phyloP scores from a whole-genome alignment of 2,329 filamentous ascomycete species.

The Monilinia laxa region DNA sequence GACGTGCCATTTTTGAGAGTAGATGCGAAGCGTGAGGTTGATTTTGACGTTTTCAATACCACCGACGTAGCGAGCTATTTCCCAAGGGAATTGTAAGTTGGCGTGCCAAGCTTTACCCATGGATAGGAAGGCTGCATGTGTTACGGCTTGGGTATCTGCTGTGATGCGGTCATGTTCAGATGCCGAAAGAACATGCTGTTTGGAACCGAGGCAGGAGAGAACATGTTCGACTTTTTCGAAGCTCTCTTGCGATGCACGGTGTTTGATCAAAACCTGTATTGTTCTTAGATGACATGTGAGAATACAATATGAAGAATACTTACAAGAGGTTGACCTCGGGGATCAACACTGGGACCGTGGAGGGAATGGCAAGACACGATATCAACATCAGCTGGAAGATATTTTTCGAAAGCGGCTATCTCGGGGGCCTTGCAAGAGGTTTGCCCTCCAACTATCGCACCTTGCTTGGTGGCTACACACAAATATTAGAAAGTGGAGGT shows the following conservation, averaged over 20 bases:
- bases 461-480: conserved; percentile 79
- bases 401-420: conserved; percentile 85
- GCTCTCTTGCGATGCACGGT: conserved; percentile 76
- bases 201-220: conserved; percentile 79
- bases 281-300: conserved; percentile 12
- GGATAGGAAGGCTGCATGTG: conserved; percentile 91
- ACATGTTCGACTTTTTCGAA: conserved; percentile 78
- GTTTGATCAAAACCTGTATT: conserved; percentile 74
- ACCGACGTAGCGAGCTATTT: conserved; percentile 89
- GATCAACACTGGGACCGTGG: conserved; percentile 87
- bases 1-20: conserved; percentile 98
- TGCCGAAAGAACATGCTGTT: conserved; percentile 83
- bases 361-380: conserved; percentile 96
- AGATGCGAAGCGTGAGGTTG: conserved; percentile 95
- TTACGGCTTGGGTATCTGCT: conserved; percentile 96
- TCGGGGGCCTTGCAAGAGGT: conserved; percentile 98
- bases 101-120: conserved; percentile 99
- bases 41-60: conserved; percentile 99
- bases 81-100: conserved; percentile 95
- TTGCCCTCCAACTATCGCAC: conserved; percentile 93
- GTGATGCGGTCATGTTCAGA: conserved; percentile 94
- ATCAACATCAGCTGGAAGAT: conserved; percentile 84
- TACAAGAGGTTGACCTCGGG: conserved; percentile 85
- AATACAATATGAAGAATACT: conserved; percentile 21
- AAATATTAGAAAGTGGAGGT: conserved; percentile 27